Evolutionary conservation across 169 alveolate genomes (phyloP).

Genomic region (Eimeria mitis): DNA sequence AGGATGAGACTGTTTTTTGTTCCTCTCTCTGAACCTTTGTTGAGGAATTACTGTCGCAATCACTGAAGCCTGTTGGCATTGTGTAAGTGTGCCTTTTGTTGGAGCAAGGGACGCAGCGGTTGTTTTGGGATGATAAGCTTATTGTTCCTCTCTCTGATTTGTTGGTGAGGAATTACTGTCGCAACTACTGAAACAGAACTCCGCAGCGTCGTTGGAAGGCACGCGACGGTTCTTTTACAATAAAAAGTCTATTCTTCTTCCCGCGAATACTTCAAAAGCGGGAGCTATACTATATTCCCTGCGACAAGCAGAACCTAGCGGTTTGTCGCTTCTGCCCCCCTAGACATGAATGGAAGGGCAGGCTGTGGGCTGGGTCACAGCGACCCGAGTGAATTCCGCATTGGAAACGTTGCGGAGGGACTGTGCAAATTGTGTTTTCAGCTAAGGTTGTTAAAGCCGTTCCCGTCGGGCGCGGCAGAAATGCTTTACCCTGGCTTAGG

Average conservation of each 20-base stretch:
- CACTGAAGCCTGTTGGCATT: neutral
- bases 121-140: neutral
- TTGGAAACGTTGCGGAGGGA: too few species aligned
- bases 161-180: constrained; percentile 34
- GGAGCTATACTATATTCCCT: neutral
- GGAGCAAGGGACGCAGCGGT: constrained; percentile 3
- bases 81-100: neutral
- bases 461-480: too few species aligned
- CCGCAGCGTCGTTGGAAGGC: neutral
- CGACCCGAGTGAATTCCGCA: too few species aligned
- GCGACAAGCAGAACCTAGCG: constrained; percentile 5
- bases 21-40: constrained; percentile 37
- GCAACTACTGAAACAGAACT: constrained; percentile 1
- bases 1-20: constrained; percentile 47
- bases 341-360: too few species aligned
- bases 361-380: too few species aligned
- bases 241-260: neutral
- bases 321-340: neutral
- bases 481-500: too few species aligned
- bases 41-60: constrained; percentile 65
- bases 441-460: too few species aligned
- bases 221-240: too few species aligned
- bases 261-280: constrained; percentile 9
- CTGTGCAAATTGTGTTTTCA: too few species aligned
- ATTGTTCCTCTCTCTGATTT: constrained; percentile 50